phyloP scores from a whole-genome alignment of 495 filamentous ascomycete species.

The Penicillium parvum region DNA sequence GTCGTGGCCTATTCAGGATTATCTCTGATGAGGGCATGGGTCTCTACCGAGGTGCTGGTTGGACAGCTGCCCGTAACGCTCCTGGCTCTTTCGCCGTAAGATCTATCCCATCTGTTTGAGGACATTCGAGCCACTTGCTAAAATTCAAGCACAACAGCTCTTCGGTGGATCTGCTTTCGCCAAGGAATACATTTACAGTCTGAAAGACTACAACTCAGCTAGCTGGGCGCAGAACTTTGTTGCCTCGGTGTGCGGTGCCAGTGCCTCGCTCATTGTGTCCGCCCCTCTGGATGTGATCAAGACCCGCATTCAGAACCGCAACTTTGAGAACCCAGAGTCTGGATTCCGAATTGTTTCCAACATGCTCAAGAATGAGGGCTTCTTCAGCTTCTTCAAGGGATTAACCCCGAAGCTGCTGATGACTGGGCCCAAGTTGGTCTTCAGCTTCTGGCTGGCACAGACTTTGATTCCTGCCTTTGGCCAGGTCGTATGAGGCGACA shows the following conservation, averaged over 20 bases:
- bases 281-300: constrained; percentile 98
- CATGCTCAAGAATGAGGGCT: constrained; percentile 87
- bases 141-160: constrained; percentile 53
- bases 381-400: constrained; percentile 92
- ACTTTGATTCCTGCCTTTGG: constrained; percentile 75
- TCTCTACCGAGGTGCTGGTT: constrained; percentile 91
- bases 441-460: constrained; percentile 99
- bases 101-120: background rate
- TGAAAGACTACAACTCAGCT: constrained; percentile 93
- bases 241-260: constrained; percentile 89
- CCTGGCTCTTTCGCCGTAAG: constrained; percentile 94
- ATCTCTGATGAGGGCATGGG: constrained; percentile 92
- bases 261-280: constrained; percentile 86
- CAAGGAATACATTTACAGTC: constrained; percentile 87
- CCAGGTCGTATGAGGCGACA: constrained; percentile 47
- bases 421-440: constrained; percentile 97
- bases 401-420: constrained; percentile 94
- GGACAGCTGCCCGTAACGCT: constrained; percentile 96
- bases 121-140: constrained; percentile 10
- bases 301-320: constrained; percentile 97
- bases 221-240: constrained; percentile 95
- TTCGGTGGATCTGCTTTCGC: constrained; percentile 98
- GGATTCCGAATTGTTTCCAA: constrained; percentile 85
- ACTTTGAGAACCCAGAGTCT: constrained; percentile 95
- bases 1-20: constrained; percentile 85